Base-by-base conservation (phyloP, 345 rosid genomes). In the Garcia nutans region DNA sequence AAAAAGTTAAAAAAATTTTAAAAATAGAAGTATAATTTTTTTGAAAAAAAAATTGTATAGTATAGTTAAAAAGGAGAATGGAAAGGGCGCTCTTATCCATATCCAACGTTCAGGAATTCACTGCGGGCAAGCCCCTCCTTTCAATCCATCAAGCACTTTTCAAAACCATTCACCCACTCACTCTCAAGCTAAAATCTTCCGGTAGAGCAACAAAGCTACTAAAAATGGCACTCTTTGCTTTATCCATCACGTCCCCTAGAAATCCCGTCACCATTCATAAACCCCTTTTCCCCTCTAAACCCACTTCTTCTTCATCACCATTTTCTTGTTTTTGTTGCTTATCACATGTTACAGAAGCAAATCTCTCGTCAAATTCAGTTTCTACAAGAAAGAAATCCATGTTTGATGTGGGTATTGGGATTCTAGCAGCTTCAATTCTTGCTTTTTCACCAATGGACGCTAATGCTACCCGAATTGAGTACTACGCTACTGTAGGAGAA, bases 401-500 rank as follows among this genome's bases (percentile, higher is more conserved):
- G 41, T 20, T 83, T 3, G 82, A 84, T 72, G 64, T 80, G 83
- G 94, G 98, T 66, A 63, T 90, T 65, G 97, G 94, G 60, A 59
- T 95, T 56, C 67, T 95, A 79, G 92, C 92, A 8, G 91, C 99
- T 71, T 85, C 94, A 17, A 76, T 89, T 70, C 83, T 95, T 55
- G 80, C 86, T 52, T 70, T 90, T 42, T 76, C 92, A 0, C 98
- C 99, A 0, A 42, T 87, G 42, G 87, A 91, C 47, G 97, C 97
- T 20, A 87, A 91, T 67, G 99, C 99, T 4, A 95, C 97, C 58
- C 85, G 97, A 75, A 84, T 95, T 28, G 84, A 92, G 87, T 95
- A 95, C 76, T 95, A 86, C 79, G 99, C 97, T 16, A 95, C 99
- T 0, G 89, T 85, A 0, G 94, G 87, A 55, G 99, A 93, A 68